Percentiles rank a stretch among this genome's conserved stretches.
These are phyloP conservation scores for Suillus subluteus DNA, from an alignment of 768 basidiomycete genomes.

Conservation along the genomic window DNA sequence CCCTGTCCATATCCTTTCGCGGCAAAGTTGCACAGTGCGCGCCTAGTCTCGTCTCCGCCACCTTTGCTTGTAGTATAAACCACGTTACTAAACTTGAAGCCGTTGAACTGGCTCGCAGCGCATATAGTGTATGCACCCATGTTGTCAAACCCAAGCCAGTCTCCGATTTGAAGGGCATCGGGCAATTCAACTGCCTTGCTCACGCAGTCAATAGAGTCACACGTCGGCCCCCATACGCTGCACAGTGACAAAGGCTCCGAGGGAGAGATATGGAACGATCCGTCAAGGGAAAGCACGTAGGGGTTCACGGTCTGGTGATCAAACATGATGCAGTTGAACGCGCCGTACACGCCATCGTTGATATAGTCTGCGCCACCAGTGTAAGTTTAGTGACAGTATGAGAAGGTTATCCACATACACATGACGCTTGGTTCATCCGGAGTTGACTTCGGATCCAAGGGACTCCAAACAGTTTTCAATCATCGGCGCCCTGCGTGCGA, in stretches of 20 bases:
- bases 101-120: constrained; percentile 95
- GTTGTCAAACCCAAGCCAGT: constrained; percentile 97
- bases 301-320: constrained; percentile 95
- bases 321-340: constrained; percentile 96
- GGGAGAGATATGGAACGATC: constrained; percentile 52
- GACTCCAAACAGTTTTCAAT: constrained; percentile 32
- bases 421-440: constrained; percentile 65
- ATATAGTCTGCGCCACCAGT: constrained; percentile 79
- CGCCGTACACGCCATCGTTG: constrained; percentile 98
- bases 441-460: constrained; percentile 27
- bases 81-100: constrained; percentile 81
- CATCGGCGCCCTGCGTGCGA: constrained; percentile 78
- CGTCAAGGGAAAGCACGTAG: constrained; percentile 70
- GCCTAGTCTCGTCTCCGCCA: constrained; percentile 54
- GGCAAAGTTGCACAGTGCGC: constrained; percentile 53
- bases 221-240: constrained; percentile 98
- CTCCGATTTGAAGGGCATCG: constrained; percentile 78
- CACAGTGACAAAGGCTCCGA: constrained; percentile 50
- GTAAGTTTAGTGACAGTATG: constrained; percentile 3
- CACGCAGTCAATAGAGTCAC: constrained; percentile 97
- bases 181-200: constrained; percentile 66
- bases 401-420: constrained; percentile 67
- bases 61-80: constrained; percentile 73
- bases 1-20: constrained; percentile 43
- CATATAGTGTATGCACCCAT: constrained; percentile 99